Evolutionary conservation across 176 grass and related monocot species (phyloP), one percentile per base, ranked within the genome.

Genomic region (Olyra latifolia): DNA sequence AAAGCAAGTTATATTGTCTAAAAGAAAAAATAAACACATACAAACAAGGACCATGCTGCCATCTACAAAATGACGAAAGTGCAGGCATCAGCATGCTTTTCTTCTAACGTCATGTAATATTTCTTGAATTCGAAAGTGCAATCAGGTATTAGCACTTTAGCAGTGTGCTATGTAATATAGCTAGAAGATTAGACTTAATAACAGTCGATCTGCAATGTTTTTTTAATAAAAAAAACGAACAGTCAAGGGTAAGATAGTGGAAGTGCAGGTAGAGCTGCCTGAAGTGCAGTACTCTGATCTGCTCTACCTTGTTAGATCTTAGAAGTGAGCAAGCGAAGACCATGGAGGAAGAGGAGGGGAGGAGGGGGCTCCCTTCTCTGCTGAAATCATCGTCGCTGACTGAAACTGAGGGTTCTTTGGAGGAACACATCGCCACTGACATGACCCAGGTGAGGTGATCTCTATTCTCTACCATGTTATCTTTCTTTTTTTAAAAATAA

Each of bases 381-480:
- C 77, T 71, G 7, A 81, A 61, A 23, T 16, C 77, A 20, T 62
- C 20, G 16, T 17, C 16, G 48, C 17, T 10, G 11, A 13, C 40
- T 72, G 39, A 66, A 58, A 47, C 13, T 6, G 72, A 22, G 63
- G 42, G 2, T 77, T 63, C 58, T 32, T 20, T 22, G 28, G 61
- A 77, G 64, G 64, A 78, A 45, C 84, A 86, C 30, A 81, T 86
- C 70, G 61, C 77, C 2, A 42, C 70, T 28, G 77, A 75, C 39
- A 47, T 86, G 71, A 75, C 70, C 52, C 69, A 81, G 84, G 69
- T 46, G 42, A 57, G 14, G 6, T 30, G 17, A 23, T 69, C 66
- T 47, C 58, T 71, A 71, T 27, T 46, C 15, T 45, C 50, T 70
- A 48, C 43, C 7, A 3, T 8, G 14, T 4, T 9, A 17, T 30